These are phyloP conservation scores for Chloris gayana DNA, from an alignment of 176 grass and related monocot species.

Conservation along the genomic window DNA sequence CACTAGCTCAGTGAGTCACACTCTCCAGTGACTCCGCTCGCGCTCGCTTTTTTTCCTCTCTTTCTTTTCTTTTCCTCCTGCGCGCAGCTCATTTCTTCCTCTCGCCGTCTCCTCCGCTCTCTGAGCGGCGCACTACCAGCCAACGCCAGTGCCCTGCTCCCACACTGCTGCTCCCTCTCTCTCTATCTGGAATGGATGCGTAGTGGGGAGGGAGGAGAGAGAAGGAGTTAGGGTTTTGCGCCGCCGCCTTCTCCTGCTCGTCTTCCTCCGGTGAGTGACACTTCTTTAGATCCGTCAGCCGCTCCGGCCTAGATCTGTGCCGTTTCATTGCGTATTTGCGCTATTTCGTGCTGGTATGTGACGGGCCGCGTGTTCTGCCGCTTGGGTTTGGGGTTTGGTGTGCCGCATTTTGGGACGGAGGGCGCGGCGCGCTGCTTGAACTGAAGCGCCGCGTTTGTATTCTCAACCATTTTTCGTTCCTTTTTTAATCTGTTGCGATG, in stretches of 20 bases:
- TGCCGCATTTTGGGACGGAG: conserved; percentile 22
- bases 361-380: neutral
- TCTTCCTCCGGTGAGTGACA: conserved; percentile 21
- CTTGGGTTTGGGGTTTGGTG: neutral
- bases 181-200: conserved; percentile 42
- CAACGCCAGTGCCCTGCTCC: neutral
- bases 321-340: neutral
- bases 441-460: neutral
- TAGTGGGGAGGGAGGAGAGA: conserved; percentile 23
- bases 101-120: conserved; percentile 15
- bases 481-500: neutral
- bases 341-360: neutral
- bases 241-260: neutral
- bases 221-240: conserved; percentile 52
- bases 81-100: conserved; percentile 5
- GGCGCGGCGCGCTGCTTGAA: neutral
- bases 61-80: neutral
- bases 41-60: neutral
- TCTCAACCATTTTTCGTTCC: too few relatives aligned
- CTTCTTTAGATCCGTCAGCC: conserved; percentile 44
- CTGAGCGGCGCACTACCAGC: conserved; percentile 34
- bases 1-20: conserved; percentile 5
- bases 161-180: neutral
- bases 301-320: conserved; percentile 44
- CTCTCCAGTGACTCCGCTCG: neutral